Percentiles rank a stretch among this genome's conserved stretches.
phyloP scores from a whole-genome alignment of 441 rosid species.

The Eruca vesicaria region DNA sequence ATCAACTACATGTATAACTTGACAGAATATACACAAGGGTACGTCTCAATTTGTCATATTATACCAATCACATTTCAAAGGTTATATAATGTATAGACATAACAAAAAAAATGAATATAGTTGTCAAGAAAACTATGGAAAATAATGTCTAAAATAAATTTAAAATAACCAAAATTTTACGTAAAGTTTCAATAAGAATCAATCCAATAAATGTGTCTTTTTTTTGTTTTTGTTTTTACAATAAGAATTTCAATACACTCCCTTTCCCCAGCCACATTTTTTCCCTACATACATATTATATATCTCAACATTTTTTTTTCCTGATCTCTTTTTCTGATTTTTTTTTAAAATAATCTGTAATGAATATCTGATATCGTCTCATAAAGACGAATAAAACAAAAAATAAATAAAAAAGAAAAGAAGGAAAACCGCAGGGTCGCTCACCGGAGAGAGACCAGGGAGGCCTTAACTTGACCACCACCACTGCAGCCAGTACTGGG shows the following conservation, averaged over 20 bases:
- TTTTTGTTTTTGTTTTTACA: slow-evolving; percentile 23
- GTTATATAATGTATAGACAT: neutral
- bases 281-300: slow-evolving; percentile 12
- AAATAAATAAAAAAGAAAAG: neutral
- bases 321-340: slow-evolving; percentile 10
- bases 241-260: slow-evolving; percentile 33
- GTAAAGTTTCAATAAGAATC: slow-evolving; percentile 21
- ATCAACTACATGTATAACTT: slow-evolving; percentile 14
- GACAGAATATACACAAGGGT: neutral
- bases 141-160: neutral
- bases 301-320: neutral
- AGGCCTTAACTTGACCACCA: slow-evolving; percentile 29
- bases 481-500: slow-evolving; percentile 34
- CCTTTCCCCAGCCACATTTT: slow-evolving; percentile 25
- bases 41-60: neutral
- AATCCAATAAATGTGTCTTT: slow-evolving; percentile 31
- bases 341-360: slow-evolving; percentile 24
- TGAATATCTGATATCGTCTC: slow-evolving; percentile 20
- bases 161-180: slow-evolving; percentile 1
- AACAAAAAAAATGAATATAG: neutral
- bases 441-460: slow-evolving; percentile 39
- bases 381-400: slow-evolving; percentile 14
- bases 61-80: neutral
- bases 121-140: neutral
- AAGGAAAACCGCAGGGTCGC: slow-evolving; percentile 35